phyloP scores from a whole-genome alignment of 164 flowering plant genomes.

The Buxus sempervirens region DNA sequence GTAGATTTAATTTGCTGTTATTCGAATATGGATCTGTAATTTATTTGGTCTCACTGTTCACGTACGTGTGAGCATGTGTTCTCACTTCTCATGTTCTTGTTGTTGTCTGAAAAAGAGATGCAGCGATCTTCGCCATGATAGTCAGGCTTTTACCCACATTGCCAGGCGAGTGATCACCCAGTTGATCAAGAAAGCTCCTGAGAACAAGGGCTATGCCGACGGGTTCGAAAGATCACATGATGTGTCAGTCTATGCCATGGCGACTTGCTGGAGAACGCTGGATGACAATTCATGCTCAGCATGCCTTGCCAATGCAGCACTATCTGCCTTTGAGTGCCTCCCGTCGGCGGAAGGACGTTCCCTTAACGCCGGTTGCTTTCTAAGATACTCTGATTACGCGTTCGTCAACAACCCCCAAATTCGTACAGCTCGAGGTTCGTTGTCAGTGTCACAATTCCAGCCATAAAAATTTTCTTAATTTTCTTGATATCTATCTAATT shows the following conservation, averaged over 20 bases:
- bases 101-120: conserved; percentile 1
- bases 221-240: background rate
- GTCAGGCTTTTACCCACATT: background rate
- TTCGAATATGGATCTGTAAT: too few species aligned
- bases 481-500: background rate
- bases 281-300: background rate
- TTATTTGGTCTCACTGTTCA: too few species aligned
- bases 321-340: conserved; percentile 14
- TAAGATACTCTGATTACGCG: conserved; percentile 24
- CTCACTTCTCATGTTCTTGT: too few species aligned
- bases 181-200: conserved; percentile 9
- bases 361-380: conserved; percentile 29
- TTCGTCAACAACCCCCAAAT: conserved; percentile 9
- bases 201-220: conserved; percentile 6
- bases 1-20: too few species aligned
- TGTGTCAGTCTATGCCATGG: conserved; percentile 16
- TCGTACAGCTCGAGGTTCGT: conserved; percentile 1
- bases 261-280: conserved; percentile 30
- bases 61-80: too few species aligned
- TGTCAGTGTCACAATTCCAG: background rate
- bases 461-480: background rate
- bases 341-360: conserved; percentile 27
- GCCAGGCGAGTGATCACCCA: background rate
- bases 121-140: background rate
- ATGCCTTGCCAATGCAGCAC: conserved; percentile 23